Conservation (phyloP, 83 land plant genomes). For the Thuja plicata region DNA sequence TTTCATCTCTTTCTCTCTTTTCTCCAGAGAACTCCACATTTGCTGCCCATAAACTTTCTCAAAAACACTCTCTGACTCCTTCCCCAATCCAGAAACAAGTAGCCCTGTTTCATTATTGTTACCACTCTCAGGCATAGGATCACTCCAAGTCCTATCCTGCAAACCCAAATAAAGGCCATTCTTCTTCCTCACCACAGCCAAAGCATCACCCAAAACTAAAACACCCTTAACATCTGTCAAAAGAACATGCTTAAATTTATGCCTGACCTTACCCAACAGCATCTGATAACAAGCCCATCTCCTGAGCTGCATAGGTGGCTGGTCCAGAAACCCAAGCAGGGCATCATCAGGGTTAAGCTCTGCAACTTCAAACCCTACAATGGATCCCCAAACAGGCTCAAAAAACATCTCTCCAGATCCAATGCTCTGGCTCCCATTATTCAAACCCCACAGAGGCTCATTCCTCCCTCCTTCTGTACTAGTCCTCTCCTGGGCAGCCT, state of each 20-base stretch:
- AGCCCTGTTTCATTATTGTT: constrained; percentile 8
- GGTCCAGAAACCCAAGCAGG: constrained; percentile 58
- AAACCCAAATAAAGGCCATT: constrained; percentile 26
- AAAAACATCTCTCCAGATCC: constrained; percentile 11
- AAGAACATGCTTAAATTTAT: constrained; percentile 53
- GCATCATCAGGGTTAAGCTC: constrained; percentile 68
- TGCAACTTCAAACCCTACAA: constrained; percentile 53
- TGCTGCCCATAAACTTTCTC: constrained; percentile 31
- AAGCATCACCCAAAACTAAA: constrained; percentile 53
- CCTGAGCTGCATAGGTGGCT: constrained; percentile 55
- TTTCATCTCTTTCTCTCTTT: constrained; percentile 23
- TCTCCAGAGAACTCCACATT: constrained; percentile 36
- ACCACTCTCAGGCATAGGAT: constrained; percentile 1
- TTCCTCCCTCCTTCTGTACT: constrained; percentile 1
- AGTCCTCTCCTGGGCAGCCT: neutral
- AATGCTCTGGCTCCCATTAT: constrained; percentile 15
- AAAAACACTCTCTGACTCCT: constrained; percentile 13
- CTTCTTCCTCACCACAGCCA: constrained; percentile 37
- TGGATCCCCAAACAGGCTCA: constrained; percentile 47
- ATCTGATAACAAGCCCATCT: constrained; percentile 84
- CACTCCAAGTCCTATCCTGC: constrained; percentile 28
- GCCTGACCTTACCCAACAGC: constrained; percentile 68
- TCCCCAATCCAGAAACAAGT: constrained; percentile 3
- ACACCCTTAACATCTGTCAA: constrained; percentile 42
- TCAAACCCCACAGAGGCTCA: constrained; percentile 15